These are phyloP conservation scores for Saksenaea vasiformis DNA, from an alignment of 371 early-diverging fungal species.

Conservation along the genomic window DNA sequence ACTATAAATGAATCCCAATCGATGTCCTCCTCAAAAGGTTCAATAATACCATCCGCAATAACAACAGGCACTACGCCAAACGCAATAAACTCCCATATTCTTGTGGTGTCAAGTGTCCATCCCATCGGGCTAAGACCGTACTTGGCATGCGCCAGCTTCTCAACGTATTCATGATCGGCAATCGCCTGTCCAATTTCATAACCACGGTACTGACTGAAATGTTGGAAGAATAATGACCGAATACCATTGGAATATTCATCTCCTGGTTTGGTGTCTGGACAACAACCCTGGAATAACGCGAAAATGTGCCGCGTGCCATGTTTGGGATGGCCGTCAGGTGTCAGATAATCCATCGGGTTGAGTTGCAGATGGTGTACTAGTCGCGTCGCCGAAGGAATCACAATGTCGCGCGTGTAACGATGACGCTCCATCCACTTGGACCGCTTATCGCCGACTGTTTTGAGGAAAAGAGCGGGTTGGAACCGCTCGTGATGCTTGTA, in stretches of 20 bases:
- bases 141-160: constrained; percentile 44
- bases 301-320: constrained; percentile 41
- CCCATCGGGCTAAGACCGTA: constrained; percentile 60
- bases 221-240: constrained; percentile 45
- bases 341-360: constrained; percentile 36
- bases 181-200: constrained; percentile 46
- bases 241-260: constrained; percentile 58
- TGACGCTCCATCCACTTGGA: constrained; percentile 39
- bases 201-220: constrained; percentile 45
- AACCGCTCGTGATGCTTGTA: constrained; percentile 42
- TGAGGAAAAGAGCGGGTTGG: constrained; percentile 53
- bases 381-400: constrained; percentile 55
- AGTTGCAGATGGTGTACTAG: constrained; percentile 41
- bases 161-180: constrained; percentile 42
- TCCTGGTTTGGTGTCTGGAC: constrained; percentile 33
- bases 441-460: constrained; percentile 55
- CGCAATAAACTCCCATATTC: constrained; percentile 61
- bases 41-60: constrained; percentile 59
- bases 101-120: constrained; percentile 57
- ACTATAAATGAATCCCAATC: constrained; percentile 60
- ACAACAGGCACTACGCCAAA: constrained; percentile 62
- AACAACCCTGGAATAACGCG: constrained; percentile 54
- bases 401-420: constrained; percentile 52
- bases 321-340: constrained; percentile 38
- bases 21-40: constrained; percentile 58